These are phyloP conservation scores for Podaxis rugospora DNA, from an alignment of 768 basidiomycete genomes.

Conservation along the genomic window DNA sequence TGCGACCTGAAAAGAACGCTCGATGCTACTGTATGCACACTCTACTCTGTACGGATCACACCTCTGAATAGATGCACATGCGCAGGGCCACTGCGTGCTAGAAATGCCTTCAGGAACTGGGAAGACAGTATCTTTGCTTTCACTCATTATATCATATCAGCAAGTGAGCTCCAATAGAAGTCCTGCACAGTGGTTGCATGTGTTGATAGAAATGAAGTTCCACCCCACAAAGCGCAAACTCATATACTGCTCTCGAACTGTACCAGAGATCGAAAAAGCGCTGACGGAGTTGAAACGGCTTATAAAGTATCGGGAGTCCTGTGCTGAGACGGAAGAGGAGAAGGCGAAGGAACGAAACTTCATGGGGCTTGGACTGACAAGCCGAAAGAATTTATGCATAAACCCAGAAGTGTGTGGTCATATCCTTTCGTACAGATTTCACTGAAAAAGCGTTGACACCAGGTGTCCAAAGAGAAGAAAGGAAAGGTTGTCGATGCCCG, in stretches of 20 bases:
- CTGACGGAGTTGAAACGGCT: conserved; percentile 91
- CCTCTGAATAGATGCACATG: background rate
- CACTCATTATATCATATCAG: conserved; percentile 96
- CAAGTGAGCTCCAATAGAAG: conserved; percentile 47
- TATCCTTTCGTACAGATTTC: background rate
- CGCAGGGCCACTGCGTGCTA: conserved; percentile 95
- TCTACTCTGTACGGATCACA: background rate
- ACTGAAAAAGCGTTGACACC: background rate
- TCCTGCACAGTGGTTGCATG: background rate
- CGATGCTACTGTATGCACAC: conserved; percentile 72
- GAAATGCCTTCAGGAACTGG: conserved; percentile 99
- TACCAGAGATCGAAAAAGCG: conserved; percentile 99
- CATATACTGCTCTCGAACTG: conserved; percentile 98
- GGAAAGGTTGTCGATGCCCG: conserved; percentile 96
- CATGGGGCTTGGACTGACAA: conserved; percentile 88
- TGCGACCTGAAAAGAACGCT: conserved; percentile 95
- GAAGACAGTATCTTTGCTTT: conserved; percentile 94
- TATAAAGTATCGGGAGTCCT: conserved; percentile 79
- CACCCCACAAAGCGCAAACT: conserved; percentile 91
- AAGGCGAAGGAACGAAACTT: conserved; percentile 77
- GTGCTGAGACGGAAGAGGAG: conserved; percentile 70
- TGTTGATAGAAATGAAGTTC: conserved; percentile 50
- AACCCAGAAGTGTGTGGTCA: conserved; percentile 75
- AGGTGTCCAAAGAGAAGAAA: conserved; percentile 98
- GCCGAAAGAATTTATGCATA: conserved; percentile 94